These are phyloP conservation scores for Saccharomycopsis olivae DNA, from an alignment of 805 yeast genomes.

Conservation along the genomic window DNA sequence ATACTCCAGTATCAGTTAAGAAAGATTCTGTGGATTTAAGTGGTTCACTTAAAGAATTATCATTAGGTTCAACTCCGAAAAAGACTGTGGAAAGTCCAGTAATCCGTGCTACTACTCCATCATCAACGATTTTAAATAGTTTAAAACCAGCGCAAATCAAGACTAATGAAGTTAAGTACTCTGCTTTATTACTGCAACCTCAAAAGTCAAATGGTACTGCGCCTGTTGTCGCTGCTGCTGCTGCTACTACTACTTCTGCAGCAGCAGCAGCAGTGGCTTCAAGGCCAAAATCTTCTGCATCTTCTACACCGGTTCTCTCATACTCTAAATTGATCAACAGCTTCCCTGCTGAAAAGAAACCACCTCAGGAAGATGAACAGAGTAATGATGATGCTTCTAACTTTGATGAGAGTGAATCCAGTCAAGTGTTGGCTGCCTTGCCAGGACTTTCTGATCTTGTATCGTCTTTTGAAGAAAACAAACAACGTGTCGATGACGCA, in stretches of 20 bases:
- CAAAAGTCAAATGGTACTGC: constrained; percentile 3
- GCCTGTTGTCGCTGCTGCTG: constrained; percentile 15
- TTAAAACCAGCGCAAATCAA: constrained; percentile 44
- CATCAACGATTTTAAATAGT: constrained; percentile 19
- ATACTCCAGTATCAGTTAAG: background rate
- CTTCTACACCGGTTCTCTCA: constrained; percentile 22
- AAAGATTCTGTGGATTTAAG: constrained; percentile 3
- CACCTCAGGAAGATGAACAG: constrained; percentile 11
- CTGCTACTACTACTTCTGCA: constrained; percentile 19
- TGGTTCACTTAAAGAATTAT: constrained; percentile 5
- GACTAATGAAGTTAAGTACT: constrained; percentile 44
- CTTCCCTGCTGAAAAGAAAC: constrained; percentile 21
- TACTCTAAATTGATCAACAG: constrained; percentile 22
- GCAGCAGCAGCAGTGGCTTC: constrained; percentile 18
- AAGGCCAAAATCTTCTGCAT: constrained; percentile 18
- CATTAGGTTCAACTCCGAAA: background rate
- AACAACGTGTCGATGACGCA: constrained; percentile 19
- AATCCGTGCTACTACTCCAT: constrained; percentile 1
- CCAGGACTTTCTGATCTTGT: constrained; percentile 23
- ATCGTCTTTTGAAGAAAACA: constrained; percentile 24
- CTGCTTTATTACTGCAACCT: constrained; percentile 25
- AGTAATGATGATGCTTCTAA: constrained; percentile 18
- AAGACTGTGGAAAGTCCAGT: constrained; percentile 1
- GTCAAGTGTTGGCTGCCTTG: constrained; percentile 3
- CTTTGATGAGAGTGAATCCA: constrained; percentile 8